Evolutionary conservation across 768 basidiomycete species (phyloP).

Genomic region (Mycena haematopus): DNA sequence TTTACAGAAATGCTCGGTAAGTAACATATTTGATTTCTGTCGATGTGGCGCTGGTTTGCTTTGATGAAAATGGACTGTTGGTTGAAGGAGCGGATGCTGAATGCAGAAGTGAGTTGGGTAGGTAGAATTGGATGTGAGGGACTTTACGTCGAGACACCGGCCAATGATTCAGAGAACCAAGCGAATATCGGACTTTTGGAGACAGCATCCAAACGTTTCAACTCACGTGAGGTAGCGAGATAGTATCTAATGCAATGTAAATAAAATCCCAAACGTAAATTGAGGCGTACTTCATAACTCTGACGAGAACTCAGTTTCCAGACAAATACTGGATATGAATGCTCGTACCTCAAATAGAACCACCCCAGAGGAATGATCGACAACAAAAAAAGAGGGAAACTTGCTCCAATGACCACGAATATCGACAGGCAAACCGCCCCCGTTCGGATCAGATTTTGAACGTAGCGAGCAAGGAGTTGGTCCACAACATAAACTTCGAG

Average conservation of each 20-base stretch:
- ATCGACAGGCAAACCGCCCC: slow-evolving; percentile 64
- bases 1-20: slow-evolving; percentile 77
- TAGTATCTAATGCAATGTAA: slow-evolving; percentile 68
- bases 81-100: slow-evolving; percentile 72
- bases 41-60: slow-evolving; percentile 76
- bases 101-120: background rate
- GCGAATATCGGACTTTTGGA: slow-evolving; percentile 92
- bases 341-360: slow-evolving; percentile 58
- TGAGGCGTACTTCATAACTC: slow-evolving; percentile 73
- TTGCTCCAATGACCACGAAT: slow-evolving; percentile 74
- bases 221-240: slow-evolving; percentile 83
- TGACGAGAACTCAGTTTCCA: slow-evolving; percentile 55
- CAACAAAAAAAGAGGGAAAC: slow-evolving; percentile 83
- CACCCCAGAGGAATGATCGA: slow-evolving; percentile 77
- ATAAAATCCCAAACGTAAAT: slow-evolving; percentile 4
- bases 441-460: slow-evolving; percentile 75
- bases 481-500: slow-evolving; percentile 72
- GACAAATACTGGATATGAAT: too few species aligned
- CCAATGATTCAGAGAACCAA: slow-evolving; percentile 81
- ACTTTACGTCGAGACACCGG: slow-evolving; percentile 68
- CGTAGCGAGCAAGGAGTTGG: slow-evolving; percentile 78
- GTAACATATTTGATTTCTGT: slow-evolving; percentile 85
- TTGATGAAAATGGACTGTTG: slow-evolving; percentile 73
- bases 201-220: slow-evolving; percentile 88
- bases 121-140: background rate